Conservation (phyloP, 148 eudicot genomes). For the Rhododendron molle region DNA sequence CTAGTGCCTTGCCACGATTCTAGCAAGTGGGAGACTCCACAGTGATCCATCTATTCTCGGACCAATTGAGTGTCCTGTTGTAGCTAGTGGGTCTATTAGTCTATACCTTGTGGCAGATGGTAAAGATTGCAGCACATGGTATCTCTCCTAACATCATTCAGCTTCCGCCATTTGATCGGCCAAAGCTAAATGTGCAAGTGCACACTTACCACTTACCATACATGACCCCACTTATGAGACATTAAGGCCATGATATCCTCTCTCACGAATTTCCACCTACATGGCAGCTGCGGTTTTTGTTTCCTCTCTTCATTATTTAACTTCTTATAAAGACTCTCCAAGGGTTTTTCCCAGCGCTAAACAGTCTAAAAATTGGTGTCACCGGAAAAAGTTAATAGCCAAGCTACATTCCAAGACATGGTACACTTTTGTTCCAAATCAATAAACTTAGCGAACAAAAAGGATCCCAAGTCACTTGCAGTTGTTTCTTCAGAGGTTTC, state of each 20-base stretch:
- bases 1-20: not conserved
- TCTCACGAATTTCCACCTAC: not conserved
- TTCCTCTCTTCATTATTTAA: not conserved
- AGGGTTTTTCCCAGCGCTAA: not conserved
- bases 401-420: not conserved
- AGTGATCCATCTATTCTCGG: not conserved
- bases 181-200: not conserved
- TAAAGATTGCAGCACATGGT: not conserved
- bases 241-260: not conserved
- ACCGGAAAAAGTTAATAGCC: not conserved
- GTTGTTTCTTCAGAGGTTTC: not conserved
- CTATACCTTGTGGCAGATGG: not conserved
- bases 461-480: not conserved
- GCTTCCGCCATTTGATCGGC: not conserved
- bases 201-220: not conserved
- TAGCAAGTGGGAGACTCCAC: not conserved
- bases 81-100: not conserved
- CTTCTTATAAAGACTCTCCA: not conserved
- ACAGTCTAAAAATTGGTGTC: not conserved
- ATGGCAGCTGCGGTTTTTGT: not conserved
- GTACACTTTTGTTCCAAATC: not conserved
- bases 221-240: not conserved
- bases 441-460: not conserved
- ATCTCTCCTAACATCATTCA: not conserved
- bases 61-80: not conserved